Evolutionary conservation across 1,284 basidiomycete genomes (phyloP), one percentile per base, ranked within the genome.

Genomic region (Retiboletus fuscus): DNA sequence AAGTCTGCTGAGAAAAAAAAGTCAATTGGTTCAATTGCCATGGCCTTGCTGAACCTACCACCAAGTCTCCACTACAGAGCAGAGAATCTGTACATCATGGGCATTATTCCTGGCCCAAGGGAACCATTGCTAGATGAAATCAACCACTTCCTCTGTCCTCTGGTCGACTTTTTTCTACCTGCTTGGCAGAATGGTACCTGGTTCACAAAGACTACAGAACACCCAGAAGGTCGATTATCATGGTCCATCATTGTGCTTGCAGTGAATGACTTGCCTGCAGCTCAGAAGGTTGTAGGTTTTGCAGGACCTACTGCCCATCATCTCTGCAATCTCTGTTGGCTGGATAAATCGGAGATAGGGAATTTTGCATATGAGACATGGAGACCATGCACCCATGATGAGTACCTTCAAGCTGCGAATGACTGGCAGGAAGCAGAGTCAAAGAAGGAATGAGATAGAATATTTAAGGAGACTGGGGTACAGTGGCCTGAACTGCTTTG

Each of bases 401-500:
- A 53, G 12, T 28, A 53, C 16, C 26, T 26, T 2, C 13, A 53
- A 3, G 51, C 51, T 13, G n/a, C n/a, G 12, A 28, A 5, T 51
- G 3, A 12, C 20, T 51, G 47, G 47, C 3, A 22, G n/a, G 47
- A 13, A 5, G 47, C 47, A 51, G 10, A 51, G 11, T 51, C 47
- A n/a, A 22, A 51, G 12, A 51, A 51, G 12, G 47, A 51, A n/a
- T 22, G n/a, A 5, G 24, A 51, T 22, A 53, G 11, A 28, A 53
- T 53, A 13, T 53, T 53, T 12, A 53, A 28, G 12, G 26, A 53
- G 11, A 53, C 5, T 2, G 51, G 51, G 7, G 51, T 73, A 5
- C 76, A 79, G 4, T 86, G 82, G 80, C 82, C 83, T 0, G 80
- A 84, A 61, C 72, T 87, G 7, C 73, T 84, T 22, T 61, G 77